Base-by-base conservation (phyloP, 805 yeast genomes). In the Myxozyma lipomycoides region DNA sequence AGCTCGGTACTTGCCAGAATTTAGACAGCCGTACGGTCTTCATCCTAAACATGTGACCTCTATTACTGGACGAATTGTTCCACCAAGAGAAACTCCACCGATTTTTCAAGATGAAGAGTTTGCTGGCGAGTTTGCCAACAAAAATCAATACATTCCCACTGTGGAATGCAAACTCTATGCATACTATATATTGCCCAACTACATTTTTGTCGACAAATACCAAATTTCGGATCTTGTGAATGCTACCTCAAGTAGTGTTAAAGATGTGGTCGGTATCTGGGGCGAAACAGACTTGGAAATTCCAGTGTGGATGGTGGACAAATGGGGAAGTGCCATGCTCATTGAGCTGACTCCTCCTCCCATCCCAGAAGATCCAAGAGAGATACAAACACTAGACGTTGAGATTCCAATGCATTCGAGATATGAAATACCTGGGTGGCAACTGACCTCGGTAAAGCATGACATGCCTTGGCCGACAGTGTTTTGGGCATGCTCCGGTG, bases 261-360 rank as follows among this genome's bases (percentile, higher is more conserved):
- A 47, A 24, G 61, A 53, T 10, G 55, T 55, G 61, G 23, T 56
- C 61, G 26, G 61, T 58, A 21, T 58, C 53, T 76, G 76, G 74
- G 84, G 84, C 2, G 79, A 77, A 46, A 67, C 72, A n/a, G 82
- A 81, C 59, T 64, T 80, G 22, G 85, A 80, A 57, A 71, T 73
- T 30, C 85, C 85, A 3, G 73, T 67, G 30, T 81, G 79, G 73
- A 66, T 67, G 25, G 68, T 70, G 5, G 51, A 59, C 2, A 59
- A 67, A 22, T 75, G 75, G 73, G 83, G 83, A 1, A 73, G 79
- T 3, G 69, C 72, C 40, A 71, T 72, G 19, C 60, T 79, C 19
- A 67, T 78, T 28, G 67, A 66, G 41, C 51, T 75, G 12, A 56
- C 58, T n/a, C 52, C 59, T 12, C 57, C 43, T 50, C 43, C 19